phyloP scores from a whole-genome alignment of 2,329 filamentous ascomycete species.

The Orbilia javanica region DNA sequence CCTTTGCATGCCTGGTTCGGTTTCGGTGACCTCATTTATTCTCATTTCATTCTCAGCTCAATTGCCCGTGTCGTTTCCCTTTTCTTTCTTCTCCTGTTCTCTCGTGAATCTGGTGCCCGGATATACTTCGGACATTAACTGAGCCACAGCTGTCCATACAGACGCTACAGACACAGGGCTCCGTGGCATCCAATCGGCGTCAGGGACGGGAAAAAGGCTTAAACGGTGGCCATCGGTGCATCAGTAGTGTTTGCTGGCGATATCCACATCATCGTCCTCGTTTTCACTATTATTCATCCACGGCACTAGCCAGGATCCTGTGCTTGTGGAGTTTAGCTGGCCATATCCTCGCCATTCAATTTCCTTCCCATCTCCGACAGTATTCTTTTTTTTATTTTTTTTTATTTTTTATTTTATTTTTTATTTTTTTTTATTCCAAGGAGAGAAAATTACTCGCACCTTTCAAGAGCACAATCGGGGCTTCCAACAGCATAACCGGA shows the following conservation, averaged over 20 bases:
- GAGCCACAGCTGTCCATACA: conserved; percentile 30
- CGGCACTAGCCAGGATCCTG: conserved; percentile 37
- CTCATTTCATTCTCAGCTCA: not conserved
- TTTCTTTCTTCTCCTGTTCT: not conserved
- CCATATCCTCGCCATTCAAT: conserved; percentile 30
- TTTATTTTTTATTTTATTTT: not conserved
- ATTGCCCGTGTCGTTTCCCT: conserved; percentile 10
- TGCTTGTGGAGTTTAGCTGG: conserved; percentile 42
- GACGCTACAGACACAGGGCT: conserved; percentile 4
- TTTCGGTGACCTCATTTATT: conserved; percentile 35
- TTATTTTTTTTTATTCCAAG: not conserved
- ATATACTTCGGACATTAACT: conserved; percentile 42
- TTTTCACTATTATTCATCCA: conserved; percentile 53
- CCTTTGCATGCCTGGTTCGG: conserved; percentile 22
- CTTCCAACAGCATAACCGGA: conserved; percentile 25
- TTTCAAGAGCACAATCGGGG: conserved; percentile 15
- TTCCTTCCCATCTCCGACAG: conserved; percentile 13
- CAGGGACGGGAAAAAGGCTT: conserved; percentile 9
- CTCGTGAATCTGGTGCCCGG: conserved; percentile 1
- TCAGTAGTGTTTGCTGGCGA: conserved; percentile 55
- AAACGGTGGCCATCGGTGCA: conserved; percentile 42
- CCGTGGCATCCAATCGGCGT: conserved; percentile 39
- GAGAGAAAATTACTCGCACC: conserved; percentile 8
- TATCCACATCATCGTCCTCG: conserved; percentile 51
- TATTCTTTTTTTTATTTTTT: not conserved